Percentiles rank a stretch among this genome's conserved stretches.
Evolutionary conservation across 306 rosid genomes (phyloP).

Genomic region (Medicago ruthenica): DNA sequence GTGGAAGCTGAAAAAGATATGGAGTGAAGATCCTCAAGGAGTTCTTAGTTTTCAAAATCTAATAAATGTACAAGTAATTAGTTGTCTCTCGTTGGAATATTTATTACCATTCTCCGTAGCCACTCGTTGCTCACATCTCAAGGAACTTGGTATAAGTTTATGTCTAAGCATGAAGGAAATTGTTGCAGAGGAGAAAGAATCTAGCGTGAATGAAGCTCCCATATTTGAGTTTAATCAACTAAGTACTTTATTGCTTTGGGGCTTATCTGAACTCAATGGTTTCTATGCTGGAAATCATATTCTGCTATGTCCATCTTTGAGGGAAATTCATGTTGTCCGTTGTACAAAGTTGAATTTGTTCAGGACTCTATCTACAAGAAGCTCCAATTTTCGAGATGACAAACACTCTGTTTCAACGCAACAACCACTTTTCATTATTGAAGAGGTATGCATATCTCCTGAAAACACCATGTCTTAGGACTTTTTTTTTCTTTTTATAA

Average conservation of each 20-base stretch:
- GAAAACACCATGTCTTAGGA: too few species aligned
- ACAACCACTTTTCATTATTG: slow-evolving; percentile 1
- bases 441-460: not conserved
- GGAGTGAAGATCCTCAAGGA: too few species aligned
- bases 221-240: slow-evolving; percentile 6
- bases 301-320: not conserved
- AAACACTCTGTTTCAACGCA: not conserved
- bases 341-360: not conserved
- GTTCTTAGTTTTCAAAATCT: too few species aligned
- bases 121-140: too few species aligned
- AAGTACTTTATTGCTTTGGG: not conserved
- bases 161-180: slow-evolving; percentile 12
- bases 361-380: not conserved
- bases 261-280: not conserved
- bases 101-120: too few species aligned
- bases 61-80: too few species aligned
- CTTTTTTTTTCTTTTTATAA: too few species aligned
- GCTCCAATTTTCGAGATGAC: not conserved
- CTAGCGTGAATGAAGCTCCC: not conserved
- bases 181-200: not conserved
- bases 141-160: too few species aligned
- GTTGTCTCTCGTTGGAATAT: too few species aligned
- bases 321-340: not conserved
- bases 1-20: too few species aligned
- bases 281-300: slow-evolving; percentile 6